phyloP scores from a whole-genome alignment of 1,284 basidiomycete genomes.

The Stygiomarasmius scandens region DNA sequence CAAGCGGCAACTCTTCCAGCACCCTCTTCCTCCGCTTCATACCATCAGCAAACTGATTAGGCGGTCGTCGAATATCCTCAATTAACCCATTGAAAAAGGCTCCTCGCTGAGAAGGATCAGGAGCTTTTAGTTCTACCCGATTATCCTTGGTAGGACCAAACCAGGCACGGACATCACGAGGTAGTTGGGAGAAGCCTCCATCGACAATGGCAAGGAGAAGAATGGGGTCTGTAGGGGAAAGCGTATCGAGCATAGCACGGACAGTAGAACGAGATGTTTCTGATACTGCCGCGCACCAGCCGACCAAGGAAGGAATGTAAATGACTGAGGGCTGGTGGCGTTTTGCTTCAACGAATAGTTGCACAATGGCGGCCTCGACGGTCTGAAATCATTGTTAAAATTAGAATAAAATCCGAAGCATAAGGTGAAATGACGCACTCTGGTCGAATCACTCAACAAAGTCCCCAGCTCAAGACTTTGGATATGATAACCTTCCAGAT shows the following conservation, averaged over 20 bases:
- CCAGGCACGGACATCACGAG: slow-evolving; percentile 87
- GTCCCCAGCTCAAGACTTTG: slow-evolving; percentile 92
- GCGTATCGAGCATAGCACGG: slow-evolving; percentile 87
- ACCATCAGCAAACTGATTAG: slow-evolving; percentile 91
- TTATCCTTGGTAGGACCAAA: slow-evolving; percentile 85
- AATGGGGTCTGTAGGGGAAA: slow-evolving; percentile 90
- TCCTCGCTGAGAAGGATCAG: slow-evolving; percentile 60
- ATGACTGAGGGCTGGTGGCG: slow-evolving; percentile 95
- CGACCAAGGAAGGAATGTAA: slow-evolving; percentile 88
- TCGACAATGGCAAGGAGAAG: slow-evolving; percentile 90
- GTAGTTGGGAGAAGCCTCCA: slow-evolving; percentile 70
- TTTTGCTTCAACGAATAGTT: slow-evolving; percentile 97
- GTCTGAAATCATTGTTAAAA: slow-evolving; percentile 53
- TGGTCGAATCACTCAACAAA: slow-evolving; percentile 86
- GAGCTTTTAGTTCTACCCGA: slow-evolving; percentile 64
- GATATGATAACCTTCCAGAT: slow-evolving; percentile 94
- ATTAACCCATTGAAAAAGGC: slow-evolving; percentile 82
- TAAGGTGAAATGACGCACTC: slow-evolving; percentile 51
- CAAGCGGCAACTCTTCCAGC: slow-evolving; percentile 85
- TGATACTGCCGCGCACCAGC: slow-evolving; percentile 86
- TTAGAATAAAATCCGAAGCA: not conserved
- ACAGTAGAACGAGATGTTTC: slow-evolving; percentile 88
- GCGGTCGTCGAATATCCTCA: slow-evolving; percentile 70
- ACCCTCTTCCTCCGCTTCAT: slow-evolving; percentile 83
- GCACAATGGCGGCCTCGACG: slow-evolving; percentile 90